Evolutionary conservation across 1,284 basidiomycete species (phyloP), one percentile per base, ranked within the genome.

Genomic region (Malassezia brasiliensis): DNA sequence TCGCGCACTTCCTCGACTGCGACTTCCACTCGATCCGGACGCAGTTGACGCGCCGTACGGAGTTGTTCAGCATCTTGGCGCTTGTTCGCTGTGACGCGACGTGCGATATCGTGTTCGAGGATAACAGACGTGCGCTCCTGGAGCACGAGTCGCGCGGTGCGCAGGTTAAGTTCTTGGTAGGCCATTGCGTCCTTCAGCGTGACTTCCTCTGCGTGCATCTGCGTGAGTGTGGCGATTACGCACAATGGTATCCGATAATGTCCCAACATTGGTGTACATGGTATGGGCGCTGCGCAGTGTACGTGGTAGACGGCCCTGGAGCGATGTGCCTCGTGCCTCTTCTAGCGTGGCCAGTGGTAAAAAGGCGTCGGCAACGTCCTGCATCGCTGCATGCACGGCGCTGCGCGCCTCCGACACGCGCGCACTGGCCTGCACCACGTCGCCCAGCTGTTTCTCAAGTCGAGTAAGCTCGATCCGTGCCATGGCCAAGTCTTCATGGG

Each of bases 121-220:
- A 72, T 64, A n/a, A 72, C 51, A 5, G 67, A 64, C 38, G 66
- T 68, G 42, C 70, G 65, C 17, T 65, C 62, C 11, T 71, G 60
- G 53, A 72, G 62, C 31, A 63, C 56, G 31, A 66, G 62, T 15
- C 69, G 68, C 15, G 67, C 70, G 0, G 68, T 60, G 28, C 70
- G 48, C 1, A 67, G 58, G 31, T 69, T 72, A 51, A 64, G 59
- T 12, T 63, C 66, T 37, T 72, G 67, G 44, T 70, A 72, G 11
- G 59, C 65, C 3, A 68, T 59, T 2, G 61, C 64, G 22, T 65
- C 66, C 25, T 61, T 59, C 30, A 69, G 50, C 19, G 64, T 66
- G 2, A 65, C 46, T 3, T 57, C 37, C 28, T 53, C 53, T 19
- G 49, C 52, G 22, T 34, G 36, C 40, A 19, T 44, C 40, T 37